Evolutionary conservation across 768 basidiomycete genomes (phyloP).

Genomic region (Kwoniella newhampshirensis): DNA sequence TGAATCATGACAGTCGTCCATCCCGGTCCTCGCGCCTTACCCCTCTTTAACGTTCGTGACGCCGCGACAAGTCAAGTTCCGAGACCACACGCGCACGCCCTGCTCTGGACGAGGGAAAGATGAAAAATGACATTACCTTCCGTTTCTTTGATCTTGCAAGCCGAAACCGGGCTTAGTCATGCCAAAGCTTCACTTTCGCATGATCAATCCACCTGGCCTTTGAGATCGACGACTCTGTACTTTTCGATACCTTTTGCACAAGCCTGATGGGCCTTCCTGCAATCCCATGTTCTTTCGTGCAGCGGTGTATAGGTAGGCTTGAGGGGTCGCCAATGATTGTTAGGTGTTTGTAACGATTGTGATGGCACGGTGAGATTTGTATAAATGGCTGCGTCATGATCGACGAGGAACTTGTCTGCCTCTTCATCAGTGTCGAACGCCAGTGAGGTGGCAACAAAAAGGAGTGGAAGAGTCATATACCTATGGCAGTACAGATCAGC

Average conservation of each 20-base stretch:
- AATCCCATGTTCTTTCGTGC: conserved; percentile 49
- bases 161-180: no score
- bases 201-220: conserved; percentile 69
- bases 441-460: conserved; percentile 76
- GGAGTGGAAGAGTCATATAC: conserved; percentile 74
- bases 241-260: conserved; percentile 69
- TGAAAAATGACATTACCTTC: no score
- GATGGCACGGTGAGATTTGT: conserved; percentile 52
- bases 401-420: conserved; percentile 67
- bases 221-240: conserved; percentile 83
- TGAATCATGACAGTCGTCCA: no score
- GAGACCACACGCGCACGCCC: no score
- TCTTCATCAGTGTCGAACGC: conserved; percentile 71
- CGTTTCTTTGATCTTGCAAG: no score
- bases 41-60: no score
- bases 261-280: conserved; percentile 46
- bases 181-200: no score
- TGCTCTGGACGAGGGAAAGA: no score
- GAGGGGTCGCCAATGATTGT: conserved; percentile 55
- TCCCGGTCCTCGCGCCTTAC: no score
- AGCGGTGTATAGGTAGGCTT: conserved; percentile 54
- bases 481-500: conserved; percentile 56
- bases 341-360: conserved; percentile 4
- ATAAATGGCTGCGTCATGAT: conserved; percentile 67
- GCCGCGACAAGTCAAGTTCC: no score